Evolutionary conservation across 805 yeast species (phyloP), one percentile per base, ranked within the genome.

Genomic region (Zygosaccharomyces rouxii): DNA sequence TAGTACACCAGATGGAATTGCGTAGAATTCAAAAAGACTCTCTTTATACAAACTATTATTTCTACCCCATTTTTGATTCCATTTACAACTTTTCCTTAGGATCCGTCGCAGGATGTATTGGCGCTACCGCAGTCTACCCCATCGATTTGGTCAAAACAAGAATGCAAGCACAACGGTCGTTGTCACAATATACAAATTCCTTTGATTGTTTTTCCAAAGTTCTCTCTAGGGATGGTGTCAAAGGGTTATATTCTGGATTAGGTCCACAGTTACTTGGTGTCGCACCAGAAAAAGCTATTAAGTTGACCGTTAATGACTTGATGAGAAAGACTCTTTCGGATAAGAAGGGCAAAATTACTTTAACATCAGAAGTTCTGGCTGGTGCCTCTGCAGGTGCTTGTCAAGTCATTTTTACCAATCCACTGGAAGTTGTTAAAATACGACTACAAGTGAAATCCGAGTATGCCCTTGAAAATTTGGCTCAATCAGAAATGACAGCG

Each of bases 281-380:
- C 44, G 98, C 98, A 0, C 99, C 99, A 2, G 99, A 92, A 68
- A 92, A 92, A 73, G 98, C 98, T 38, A 92, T 92, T 62, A 92
- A 92, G 71, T 79, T 92, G 56, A 90, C 98, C 0, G 95, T 92
- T 35, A 92, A 92, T 69, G 99, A 92, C 66, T 72, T 86, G 48
- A 83, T 89, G 49, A 79, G 98, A 60, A 82, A 83, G 25, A 74
- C 80, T 47, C 82, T 92, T 53, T 76, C 87, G n/a, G 73, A 73
- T 52, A 66, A 63, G 48, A 56, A 71, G 21, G 71, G 75, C 11
- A 83, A 81, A 47, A 64, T 73, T 28, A 71, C 79, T 2, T 55
- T 78, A 55, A 65, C 70, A 25, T 77, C 84, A 75, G 98, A 92
- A 69, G 74, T 92, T 40, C 48, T 80, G 3, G 92, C 98, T 6